Conservation (phyloP, 2,329 filamentous ascomycete genomes). For the Neofusicoccum umdonicola region DNA sequence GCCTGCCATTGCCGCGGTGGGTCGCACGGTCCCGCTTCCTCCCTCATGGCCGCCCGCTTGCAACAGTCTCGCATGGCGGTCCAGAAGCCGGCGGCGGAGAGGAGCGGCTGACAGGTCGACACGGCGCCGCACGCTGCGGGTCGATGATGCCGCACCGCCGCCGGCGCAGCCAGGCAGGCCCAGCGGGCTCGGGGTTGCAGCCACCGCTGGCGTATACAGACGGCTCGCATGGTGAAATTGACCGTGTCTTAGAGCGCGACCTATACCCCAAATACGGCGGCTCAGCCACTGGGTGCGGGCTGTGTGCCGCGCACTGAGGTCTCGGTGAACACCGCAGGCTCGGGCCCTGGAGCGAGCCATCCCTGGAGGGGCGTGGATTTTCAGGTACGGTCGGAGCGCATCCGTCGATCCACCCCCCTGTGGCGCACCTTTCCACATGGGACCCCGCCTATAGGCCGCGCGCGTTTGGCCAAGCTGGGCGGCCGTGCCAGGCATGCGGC, state of each 20-base stretch:
- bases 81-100: not conserved
- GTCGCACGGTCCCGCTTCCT: conserved; percentile 10
- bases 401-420: conserved; percentile 14
- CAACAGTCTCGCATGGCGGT: not conserved
- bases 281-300: conserved; percentile 9
- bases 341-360: conserved; percentile 7
- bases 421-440: conserved; percentile 12
- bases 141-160: not conserved
- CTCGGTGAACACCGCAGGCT: conserved; percentile 12
- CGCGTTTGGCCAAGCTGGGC: not conserved
- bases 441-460: conserved; percentile 3
- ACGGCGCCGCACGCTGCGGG: not conserved
- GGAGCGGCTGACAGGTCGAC: not conserved
- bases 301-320: conserved; percentile 11
- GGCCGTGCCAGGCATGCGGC: not conserved
- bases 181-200: too few relatives aligned
- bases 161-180: not conserved
- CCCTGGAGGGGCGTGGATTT: conserved; percentile 5
- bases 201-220: not conserved
- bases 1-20: not conserved
- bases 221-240: conserved; percentile 3
- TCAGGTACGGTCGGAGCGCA: conserved; percentile 15
- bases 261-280: conserved; percentile 6
- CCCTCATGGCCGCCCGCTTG: not conserved
- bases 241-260: not conserved